phyloP scores from a whole-genome alignment of 208 protist species.

The Trypanosoma theileri region DNA sequence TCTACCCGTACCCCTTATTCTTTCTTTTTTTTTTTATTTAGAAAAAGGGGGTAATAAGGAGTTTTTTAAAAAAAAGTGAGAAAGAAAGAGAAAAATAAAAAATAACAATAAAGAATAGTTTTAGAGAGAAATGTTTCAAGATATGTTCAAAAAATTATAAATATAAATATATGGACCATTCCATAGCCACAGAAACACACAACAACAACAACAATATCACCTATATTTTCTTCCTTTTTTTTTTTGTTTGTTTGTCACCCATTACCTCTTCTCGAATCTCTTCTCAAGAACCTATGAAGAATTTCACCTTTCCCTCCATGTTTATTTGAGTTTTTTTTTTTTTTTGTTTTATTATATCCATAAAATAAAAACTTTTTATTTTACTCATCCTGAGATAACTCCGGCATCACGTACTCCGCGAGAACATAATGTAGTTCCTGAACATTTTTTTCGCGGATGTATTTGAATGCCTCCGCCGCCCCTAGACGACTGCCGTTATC shows the following conservation, averaged over 20 bases:
- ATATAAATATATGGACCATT: no score
- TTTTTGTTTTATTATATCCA: neutral
- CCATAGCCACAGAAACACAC: no score
- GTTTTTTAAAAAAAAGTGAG: neutral
- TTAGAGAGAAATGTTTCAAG: no score
- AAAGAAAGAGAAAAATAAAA: slow-evolving; percentile 15
- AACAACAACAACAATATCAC: neutral
- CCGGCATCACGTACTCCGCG: slow-evolving; percentile 21
- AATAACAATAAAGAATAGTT: neutral
- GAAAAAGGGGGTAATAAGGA: neutral
- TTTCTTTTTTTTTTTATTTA: no score
- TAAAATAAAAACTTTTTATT: neutral
- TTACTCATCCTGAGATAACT: neutral
- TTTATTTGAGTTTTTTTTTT: neutral
- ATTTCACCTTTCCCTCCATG: no score
- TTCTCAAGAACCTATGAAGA: neutral
- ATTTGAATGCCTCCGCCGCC: slow-evolving; percentile 18
- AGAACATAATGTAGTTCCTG: slow-evolving; percentile 25
- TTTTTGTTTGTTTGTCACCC: neutral
- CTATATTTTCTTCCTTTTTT: neutral
- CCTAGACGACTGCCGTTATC: slow-evolving; percentile 11
- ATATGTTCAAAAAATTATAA: no score
- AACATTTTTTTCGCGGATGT: slow-evolving; percentile 15
- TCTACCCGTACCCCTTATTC: neutral
- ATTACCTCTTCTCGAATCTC: neutral